A percentile compares a stretch with the other conserved stretches of the same genome.
Conservation (phyloP, 2,329 filamentous ascomycete species). For the Pyrenophora graminea region DNA sequence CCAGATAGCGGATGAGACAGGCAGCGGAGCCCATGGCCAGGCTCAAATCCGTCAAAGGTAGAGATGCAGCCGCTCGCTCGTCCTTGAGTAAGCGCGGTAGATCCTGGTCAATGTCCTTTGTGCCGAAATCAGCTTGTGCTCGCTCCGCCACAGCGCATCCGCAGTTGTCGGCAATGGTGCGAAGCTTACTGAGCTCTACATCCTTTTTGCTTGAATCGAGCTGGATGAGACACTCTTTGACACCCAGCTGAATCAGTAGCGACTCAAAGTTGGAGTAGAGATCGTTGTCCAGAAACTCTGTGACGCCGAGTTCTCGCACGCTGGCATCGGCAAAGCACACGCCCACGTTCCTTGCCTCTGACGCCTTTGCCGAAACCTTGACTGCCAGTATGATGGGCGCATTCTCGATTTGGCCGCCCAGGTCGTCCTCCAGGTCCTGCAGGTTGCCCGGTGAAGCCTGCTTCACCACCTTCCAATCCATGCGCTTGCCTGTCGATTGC, state of each 20-base stretch:
- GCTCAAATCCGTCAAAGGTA: conserved; percentile 91
- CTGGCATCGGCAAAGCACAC: conserved; percentile 98
- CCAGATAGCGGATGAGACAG: conserved; percentile 91
- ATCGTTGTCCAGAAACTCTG: conserved; percentile 98
- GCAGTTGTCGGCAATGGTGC: conserved; percentile 88
- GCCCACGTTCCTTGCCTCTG: conserved; percentile 82
- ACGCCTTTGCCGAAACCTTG: conserved; percentile 86
- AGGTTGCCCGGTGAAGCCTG: conserved; percentile 92
- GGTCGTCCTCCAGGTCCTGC: conserved; percentile 94
- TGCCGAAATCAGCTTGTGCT: conserved; percentile 75
- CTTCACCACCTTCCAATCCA: conserved; percentile 90
- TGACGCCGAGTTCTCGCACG: conserved; percentile 91
- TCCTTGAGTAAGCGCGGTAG: conserved; percentile 84
- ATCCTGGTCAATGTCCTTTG: conserved; percentile 94
- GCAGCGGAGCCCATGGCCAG: conserved; percentile 94
- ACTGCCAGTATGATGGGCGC: conserved; percentile 95
- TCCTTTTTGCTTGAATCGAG: conserved; percentile 80
- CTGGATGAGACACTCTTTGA: conserved; percentile 90
- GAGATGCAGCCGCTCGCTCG: conserved; percentile 72
- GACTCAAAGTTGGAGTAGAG: conserved; percentile 98
- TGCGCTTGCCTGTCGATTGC: conserved; percentile 71
- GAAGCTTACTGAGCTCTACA: conserved; percentile 82
- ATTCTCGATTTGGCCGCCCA: conserved; percentile 82
- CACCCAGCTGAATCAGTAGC: conserved; percentile 91
- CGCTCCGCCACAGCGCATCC: conserved; percentile 88